phyloP scores from a whole-genome alignment of 2,329 filamentous ascomycete genomes.

The Nannizziopsis barbatae region DNA sequence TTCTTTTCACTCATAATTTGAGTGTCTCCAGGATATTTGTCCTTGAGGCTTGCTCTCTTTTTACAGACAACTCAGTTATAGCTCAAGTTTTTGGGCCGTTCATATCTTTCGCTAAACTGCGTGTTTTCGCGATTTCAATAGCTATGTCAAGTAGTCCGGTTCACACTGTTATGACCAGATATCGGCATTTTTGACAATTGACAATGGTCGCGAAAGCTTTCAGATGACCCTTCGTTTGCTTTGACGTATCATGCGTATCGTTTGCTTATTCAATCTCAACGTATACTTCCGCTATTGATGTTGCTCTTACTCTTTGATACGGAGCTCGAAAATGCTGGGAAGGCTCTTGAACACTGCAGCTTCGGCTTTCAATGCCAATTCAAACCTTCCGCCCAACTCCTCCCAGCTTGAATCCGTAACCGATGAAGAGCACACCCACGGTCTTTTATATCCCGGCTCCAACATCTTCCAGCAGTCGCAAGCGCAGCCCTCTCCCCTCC shows the following conservation, averaged over 20 bases:
- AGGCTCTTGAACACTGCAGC: constrained; percentile 35
- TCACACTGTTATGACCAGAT: neutral
- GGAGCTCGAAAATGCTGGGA: constrained; percentile 28
- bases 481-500: constrained; percentile 32
- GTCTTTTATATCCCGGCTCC: constrained; percentile 38
- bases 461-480: constrained; percentile 33
- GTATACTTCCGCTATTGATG: neutral
- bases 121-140: no score
- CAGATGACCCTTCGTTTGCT: neutral
- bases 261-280: neutral
- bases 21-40: constrained; percentile 3
- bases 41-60: neutral
- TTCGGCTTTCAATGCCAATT: constrained; percentile 33
- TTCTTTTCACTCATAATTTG: neutral
- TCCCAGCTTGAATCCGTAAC: constrained; percentile 38
- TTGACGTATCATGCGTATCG: constrained; percentile 10
- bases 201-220: no score
- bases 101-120: neutral
- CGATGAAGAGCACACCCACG: constrained; percentile 40
- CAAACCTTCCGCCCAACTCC: constrained; percentile 29
- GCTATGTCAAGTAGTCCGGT: no score
- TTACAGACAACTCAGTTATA: neutral
- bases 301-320: neutral
- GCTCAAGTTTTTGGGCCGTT: neutral
- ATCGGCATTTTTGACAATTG: no score